Percentiles rank a stretch among this genome's conserved stretches.
These are phyloP conservation scores for Puccinia coronata DNA, from an alignment of 1,284 basidiomycete species.

Conservation along the genomic window DNA sequence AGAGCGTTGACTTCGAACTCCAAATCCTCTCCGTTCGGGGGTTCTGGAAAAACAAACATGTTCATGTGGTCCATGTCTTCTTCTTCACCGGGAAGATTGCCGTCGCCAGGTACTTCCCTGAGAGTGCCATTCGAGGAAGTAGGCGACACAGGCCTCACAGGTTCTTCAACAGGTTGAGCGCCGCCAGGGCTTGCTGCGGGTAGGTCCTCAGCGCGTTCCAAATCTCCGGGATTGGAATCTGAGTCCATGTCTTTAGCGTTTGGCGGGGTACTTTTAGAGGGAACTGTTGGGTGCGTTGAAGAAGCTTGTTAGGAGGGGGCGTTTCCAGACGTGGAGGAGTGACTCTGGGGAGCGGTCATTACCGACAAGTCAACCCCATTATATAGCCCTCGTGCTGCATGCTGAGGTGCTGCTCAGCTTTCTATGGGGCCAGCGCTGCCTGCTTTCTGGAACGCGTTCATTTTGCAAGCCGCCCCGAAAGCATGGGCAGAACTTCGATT, in stretches of 20 bases:
- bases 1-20: background rate
- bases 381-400: background rate
- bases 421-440: too few relatives aligned
- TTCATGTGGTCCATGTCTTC: background rate
- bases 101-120: background rate
- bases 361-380: background rate
- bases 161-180: background rate
- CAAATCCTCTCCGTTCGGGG: background rate
- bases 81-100: background rate
- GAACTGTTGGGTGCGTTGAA: background rate
- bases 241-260: background rate
- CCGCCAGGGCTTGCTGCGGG: background rate
- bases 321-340: too few relatives aligned
- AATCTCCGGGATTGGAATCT: background rate
- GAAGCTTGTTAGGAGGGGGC: too few relatives aligned
- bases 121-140: background rate
- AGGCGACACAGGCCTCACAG: background rate
- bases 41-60: background rate
- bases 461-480: too few relatives aligned
- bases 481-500: too few relatives aligned
- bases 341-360: too few relatives aligned
- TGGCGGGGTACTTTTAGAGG: background rate
- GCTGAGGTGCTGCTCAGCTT: background rate
- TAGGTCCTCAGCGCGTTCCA: background rate
- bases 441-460: background rate